These are phyloP conservation scores for Salix arbutifolia DNA, from an alignment of 345 rosid genomes.

Conservation along the genomic window DNA sequence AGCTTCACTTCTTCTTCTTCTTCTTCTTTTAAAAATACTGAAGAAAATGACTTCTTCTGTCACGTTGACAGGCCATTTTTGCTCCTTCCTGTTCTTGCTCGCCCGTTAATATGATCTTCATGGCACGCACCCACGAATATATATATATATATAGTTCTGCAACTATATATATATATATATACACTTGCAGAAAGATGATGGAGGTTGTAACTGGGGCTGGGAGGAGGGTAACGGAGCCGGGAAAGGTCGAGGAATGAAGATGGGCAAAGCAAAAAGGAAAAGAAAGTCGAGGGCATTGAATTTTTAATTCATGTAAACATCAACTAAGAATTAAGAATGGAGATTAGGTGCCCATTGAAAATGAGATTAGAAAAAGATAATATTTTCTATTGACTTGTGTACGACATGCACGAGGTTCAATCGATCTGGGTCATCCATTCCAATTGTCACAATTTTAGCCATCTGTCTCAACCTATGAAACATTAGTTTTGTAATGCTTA, in stretches of 20 bases:
- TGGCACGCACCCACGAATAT: not conserved
- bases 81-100: slow-evolving; percentile 10
- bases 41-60: slow-evolving; percentile 20
- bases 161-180: too few relatives aligned
- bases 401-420: not conserved
- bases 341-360: not conserved
- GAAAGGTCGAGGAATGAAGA: not conserved
- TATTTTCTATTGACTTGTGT: slow-evolving; percentile 20
- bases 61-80: not conserved
- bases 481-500: not conserved
- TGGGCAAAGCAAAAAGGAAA: slow-evolving; percentile 14
- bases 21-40: not conserved
- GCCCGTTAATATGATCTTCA: slow-evolving; percentile 27
- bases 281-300: slow-evolving; percentile 21
- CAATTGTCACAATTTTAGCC: slow-evolving; percentile 23
- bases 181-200: too few relatives aligned
- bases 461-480: slow-evolving; percentile 45
- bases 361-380: slow-evolving; percentile 11
- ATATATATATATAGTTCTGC: too few relatives aligned
- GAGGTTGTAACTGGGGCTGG: not conserved
- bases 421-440: not conserved
- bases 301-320: not conserved
- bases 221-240: not conserved
- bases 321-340: not conserved
- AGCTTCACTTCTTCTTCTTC: not conserved